Base-by-base conservation (phyloP, 2,329 filamentous ascomycete genomes). In the Aschersonia sp. region DNA sequence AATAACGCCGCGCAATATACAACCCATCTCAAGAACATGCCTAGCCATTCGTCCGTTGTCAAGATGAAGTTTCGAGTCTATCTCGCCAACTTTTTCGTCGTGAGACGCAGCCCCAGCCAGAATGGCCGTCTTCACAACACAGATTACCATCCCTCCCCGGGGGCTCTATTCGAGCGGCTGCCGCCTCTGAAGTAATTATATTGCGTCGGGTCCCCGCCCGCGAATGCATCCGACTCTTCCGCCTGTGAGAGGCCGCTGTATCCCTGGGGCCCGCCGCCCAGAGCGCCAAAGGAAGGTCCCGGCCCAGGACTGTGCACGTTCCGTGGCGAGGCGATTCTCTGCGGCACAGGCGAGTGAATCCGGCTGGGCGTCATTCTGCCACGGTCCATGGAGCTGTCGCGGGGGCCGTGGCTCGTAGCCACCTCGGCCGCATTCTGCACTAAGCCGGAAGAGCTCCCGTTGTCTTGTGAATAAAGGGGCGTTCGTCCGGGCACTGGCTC, bases 211-310 rank as follows among this genome's bases (percentile, higher is more conserved):
- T 75, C 71, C 58, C 58, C 12, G 56, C 52, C 4, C 57, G 6
- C 46, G n/a, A 50, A 46, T 5, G 56, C 48, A 29, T 64, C 58
- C 44, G 67, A 61, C 7, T 66, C 62, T 48, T 79, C 76, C 41
- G 64, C 60, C 56, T 81, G 77, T 0, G 76, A 72, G 47, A 82
- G 59, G 30, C 72, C 71, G 11, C 75, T 78, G 57, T 82, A 82
- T 0, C 78, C 78, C 46, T 69, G 65, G 1, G 76, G 74, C 2
- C 77, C 76, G 47, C 76, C 75, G 14, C 76, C 76, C 14, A 79
- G 59, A 51, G 76, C 73, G 9, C 75, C 73, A 5, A 62, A 55
- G 9, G 69, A 69, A 1, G 70, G 67, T 3, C 70, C 68, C 2
- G 68, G 63, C 32, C 53, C 57, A 40, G 32, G 50, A 30, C 9